Evolutionary conservation across 176 grass and related monocot species (phyloP).

Genomic region (Echinochloa phyllopogon): DNA sequence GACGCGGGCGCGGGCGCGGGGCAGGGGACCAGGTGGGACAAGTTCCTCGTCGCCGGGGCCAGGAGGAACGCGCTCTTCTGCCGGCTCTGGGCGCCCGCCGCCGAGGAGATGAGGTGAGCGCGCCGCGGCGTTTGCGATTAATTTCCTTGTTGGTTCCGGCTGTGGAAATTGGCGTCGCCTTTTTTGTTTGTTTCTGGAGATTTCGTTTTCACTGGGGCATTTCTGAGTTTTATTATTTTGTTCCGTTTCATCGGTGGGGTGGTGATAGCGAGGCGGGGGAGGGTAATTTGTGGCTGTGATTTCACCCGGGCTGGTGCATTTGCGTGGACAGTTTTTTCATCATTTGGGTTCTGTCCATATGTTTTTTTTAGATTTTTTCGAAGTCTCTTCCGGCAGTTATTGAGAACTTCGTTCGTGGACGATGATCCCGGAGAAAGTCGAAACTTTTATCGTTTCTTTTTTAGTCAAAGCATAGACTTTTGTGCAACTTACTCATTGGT

Average conservation of each 20-base stretch:
- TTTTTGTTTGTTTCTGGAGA: conserved; percentile 18
- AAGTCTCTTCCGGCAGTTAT: background rate
- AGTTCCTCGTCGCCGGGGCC: conserved; percentile 64
- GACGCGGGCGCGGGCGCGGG: conserved; percentile 16
- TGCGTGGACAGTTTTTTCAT: background rate
- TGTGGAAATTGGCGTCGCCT: conserved; percentile 9
- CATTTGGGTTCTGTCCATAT: background rate
- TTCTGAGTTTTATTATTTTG: background rate
- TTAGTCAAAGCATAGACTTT: background rate
- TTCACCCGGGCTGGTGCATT: background rate
- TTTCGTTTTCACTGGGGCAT: conserved; percentile 16
- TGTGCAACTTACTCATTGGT: background rate
- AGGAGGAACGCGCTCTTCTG: conserved; percentile 89
- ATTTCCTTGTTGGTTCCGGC: background rate
- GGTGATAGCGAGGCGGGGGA: background rate
- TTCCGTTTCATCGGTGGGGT: background rate
- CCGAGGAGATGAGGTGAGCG: conserved; percentile 68
- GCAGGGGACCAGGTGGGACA: conserved; percentile 36
- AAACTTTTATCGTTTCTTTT: background rate
- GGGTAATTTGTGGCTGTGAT: background rate
- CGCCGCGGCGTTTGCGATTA: conserved; percentile 32
- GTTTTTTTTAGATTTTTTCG: background rate
- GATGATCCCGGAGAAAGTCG: background rate
- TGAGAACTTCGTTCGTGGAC: background rate
- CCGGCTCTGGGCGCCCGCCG: conserved; percentile 67